Conservation (phyloP, 1,284 basidiomycete species). For the Lentinula novae-zelandiae region DNA sequence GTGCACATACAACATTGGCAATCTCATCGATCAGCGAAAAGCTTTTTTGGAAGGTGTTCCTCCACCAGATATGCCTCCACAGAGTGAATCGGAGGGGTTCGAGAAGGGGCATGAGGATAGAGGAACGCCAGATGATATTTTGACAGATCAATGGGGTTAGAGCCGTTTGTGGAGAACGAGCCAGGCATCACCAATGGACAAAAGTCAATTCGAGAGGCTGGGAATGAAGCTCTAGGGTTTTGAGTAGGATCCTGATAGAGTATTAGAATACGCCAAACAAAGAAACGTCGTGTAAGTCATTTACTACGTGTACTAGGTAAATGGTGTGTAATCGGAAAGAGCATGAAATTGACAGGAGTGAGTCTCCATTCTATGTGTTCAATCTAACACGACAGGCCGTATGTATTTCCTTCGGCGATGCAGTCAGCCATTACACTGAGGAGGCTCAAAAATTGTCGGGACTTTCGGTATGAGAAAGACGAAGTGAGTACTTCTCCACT, state of each 20-base stretch:
- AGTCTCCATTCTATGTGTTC: too few relatives aligned
- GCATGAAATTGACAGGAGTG: too few relatives aligned
- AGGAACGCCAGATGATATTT: not conserved
- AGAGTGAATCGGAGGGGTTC: not conserved
- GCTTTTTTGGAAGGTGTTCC: conserved; percentile 1
- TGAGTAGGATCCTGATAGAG: not conserved
- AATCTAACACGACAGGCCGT: too few relatives aligned
- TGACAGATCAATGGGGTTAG: not conserved
- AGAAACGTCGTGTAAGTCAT: too few relatives aligned
- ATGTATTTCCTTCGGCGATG: too few relatives aligned
- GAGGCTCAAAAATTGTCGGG: too few relatives aligned
- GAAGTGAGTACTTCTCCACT: too few relatives aligned
- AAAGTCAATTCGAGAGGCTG: not conserved
- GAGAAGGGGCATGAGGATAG: conserved; percentile 6
- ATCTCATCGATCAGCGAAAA: conserved; percentile 3
- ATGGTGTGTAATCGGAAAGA: too few relatives aligned
- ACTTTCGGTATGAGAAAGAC: too few relatives aligned
- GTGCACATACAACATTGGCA: not conserved
- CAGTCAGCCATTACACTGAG: too few relatives aligned
- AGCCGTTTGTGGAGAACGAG: not conserved
- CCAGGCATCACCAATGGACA: not conserved
- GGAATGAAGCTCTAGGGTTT: conserved; percentile 2
- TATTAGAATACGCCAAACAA: too few relatives aligned
- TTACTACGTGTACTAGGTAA: too few relatives aligned
- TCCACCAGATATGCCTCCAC: not conserved